Conservation (phyloP, 805 yeast species). For the Saccharomycopsis oosterbeekiorum region DNA sequence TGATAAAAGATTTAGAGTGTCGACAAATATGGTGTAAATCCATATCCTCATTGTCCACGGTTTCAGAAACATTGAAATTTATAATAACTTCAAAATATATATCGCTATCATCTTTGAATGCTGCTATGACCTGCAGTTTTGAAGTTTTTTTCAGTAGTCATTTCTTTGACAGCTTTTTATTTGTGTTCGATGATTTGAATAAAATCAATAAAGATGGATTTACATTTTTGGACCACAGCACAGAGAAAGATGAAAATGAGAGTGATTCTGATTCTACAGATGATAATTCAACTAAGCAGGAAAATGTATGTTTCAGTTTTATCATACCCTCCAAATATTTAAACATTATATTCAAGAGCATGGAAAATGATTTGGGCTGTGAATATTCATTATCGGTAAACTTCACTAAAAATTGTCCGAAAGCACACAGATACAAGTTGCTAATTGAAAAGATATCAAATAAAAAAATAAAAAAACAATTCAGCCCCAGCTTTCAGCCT, state of each 20-base stretch:
- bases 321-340: constrained; percentile 11
- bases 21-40: constrained; percentile 12
- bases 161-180: constrained; percentile 10
- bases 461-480: constrained; percentile 14
- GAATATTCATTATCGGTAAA: constrained; percentile 8
- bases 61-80: constrained; percentile 12
- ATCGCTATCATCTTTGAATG: constrained; percentile 11
- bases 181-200: neutral
- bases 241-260: neutral
- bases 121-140: constrained; percentile 9
- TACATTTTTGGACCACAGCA: neutral
- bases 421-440: constrained; percentile 5
- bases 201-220: constrained; percentile 8
- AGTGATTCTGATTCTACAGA: neutral
- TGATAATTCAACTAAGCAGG: neutral
- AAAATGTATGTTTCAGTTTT: constrained; percentile 8
- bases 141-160: constrained; percentile 1
- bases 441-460: constrained; percentile 11
- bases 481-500: constrained; percentile 15
- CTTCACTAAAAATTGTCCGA: constrained; percentile 5
- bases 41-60: constrained; percentile 4
- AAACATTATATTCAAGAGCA: constrained; percentile 8
- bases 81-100: constrained; percentile 4
- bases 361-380: constrained; percentile 5
- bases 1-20: constrained; percentile 4